Evolutionary conservation across 257 asterid genomes (phyloP).

Genomic region (Asclepias syriaca): DNA sequence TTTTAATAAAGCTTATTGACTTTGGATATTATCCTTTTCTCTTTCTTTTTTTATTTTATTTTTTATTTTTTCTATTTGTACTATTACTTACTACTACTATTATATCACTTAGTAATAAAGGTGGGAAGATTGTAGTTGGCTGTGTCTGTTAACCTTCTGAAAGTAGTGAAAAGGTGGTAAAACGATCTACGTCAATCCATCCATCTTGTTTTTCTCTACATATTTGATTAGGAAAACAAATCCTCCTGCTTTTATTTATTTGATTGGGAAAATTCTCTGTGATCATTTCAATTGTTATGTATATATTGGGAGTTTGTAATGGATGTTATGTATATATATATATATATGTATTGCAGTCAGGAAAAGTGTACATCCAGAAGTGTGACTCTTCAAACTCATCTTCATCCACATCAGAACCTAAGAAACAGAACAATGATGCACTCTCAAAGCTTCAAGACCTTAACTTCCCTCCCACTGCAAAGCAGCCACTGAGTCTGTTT

Average conservation of each 20-base stretch:
- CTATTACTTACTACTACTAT: no score
- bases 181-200: neutral
- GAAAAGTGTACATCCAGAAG: slow-evolving; percentile 71
- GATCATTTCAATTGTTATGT: neutral
- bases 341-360: slow-evolving; percentile 47
- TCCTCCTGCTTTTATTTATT: neutral
- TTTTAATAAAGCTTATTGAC: neutral
- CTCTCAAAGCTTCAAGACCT: slow-evolving; percentile 59
- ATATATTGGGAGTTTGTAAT: neutral
- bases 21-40: neutral
- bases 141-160: slow-evolving; percentile 1
- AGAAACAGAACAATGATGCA: slow-evolving; percentile 18
- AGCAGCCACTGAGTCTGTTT: slow-evolving; percentile 36
- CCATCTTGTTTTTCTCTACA: neutral
- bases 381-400: slow-evolving; percentile 52
- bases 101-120: neutral
- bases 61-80: no score
- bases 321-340: neutral
- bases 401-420: slow-evolving; percentile 36
- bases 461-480: slow-evolving; percentile 61
- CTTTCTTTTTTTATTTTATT: neutral
- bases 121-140: neutral
- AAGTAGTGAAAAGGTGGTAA: neutral
- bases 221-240: neutral
- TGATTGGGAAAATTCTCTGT: neutral